Base-by-base conservation (phyloP, 306 rosid species). In the Malus orientalis region DNA sequence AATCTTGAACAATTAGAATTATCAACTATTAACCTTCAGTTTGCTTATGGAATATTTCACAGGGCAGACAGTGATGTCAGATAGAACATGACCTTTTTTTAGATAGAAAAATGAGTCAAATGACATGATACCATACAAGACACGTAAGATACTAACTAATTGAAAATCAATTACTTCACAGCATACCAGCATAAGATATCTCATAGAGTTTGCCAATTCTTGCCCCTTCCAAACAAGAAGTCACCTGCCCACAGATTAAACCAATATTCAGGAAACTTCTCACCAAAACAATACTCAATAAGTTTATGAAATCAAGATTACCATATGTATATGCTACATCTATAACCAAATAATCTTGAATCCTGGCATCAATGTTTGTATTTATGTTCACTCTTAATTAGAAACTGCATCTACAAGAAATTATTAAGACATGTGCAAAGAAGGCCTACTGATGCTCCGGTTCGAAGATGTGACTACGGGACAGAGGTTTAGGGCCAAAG, bases 151-250 rank as follows among this genome's bases (percentile, higher is more conserved):
- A 73, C 30, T 44, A 19, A 49, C 23, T 54, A 64, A 12, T 67
- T 66, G 14, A 67, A 77, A 74, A 76, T 71, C 67, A 65, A 45
- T 83, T 67, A n/a, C 67, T 75, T 80, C 76, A 67, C 29, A 74
- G 45, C 68, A 73, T 87, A 92, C 97, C 97, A 8, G 99, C 99
- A 86, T 85, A 95, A 75, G 96, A 89, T 54, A 96, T 95, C 84
- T 91, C 96, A 81, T 88, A 95, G 29, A 89, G 97, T 75, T 89
- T 87, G 61, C 99, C 96, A 70, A 95, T 95, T 90, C 93, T 91
- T 3, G 97, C 82, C 32, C 90, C 99, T 88, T 92, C 99, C 92
- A 95, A 84, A 82, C 96, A 86, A 82, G 93, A 92, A 78, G 89
- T 90, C 73, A 92, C 88, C 99, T 95, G 93, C 77, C 67, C 79